Percentiles rank a stretch among this genome's conserved stretches.
These are phyloP conservation scores for Exophiala spinifera DNA, from an alignment of 2,329 filamentous ascomycete species.

Conservation along the genomic window DNA sequence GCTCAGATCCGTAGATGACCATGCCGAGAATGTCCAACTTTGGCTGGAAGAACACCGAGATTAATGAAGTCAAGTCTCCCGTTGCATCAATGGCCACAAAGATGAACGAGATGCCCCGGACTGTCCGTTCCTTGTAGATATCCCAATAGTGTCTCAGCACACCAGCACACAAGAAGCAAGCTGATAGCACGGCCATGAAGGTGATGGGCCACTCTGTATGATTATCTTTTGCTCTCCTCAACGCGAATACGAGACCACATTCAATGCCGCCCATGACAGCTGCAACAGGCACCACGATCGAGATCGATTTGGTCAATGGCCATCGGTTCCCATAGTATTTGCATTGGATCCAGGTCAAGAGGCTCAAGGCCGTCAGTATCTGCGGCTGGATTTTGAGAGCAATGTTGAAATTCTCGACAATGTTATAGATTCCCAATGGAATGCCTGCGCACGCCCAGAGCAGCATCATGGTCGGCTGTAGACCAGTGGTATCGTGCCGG, in stretches of 20 bases:
- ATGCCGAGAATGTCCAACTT: slow-evolving; percentile 60
- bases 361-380: slow-evolving; percentile 51
- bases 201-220: slow-evolving; percentile 60
- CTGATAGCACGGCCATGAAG: slow-evolving; percentile 65
- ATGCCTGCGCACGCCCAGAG: slow-evolving; percentile 67
- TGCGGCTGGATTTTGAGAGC: slow-evolving; percentile 56
- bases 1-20: slow-evolving; percentile 64
- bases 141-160: slow-evolving; percentile 68
- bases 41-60: slow-evolving; percentile 62
- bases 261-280: slow-evolving; percentile 59
- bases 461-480: slow-evolving; percentile 70
- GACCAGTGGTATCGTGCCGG: slow-evolving; percentile 62
- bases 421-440: slow-evolving; percentile 62
- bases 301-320: slow-evolving; percentile 48
- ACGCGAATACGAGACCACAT: slow-evolving; percentile 56
- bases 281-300: slow-evolving; percentile 52
- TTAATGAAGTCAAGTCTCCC: slow-evolving; percentile 64
- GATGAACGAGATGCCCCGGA: slow-evolving; percentile 68
- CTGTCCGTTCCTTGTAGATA: slow-evolving; percentile 63
- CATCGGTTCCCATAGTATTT: slow-evolving; percentile 57
- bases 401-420: slow-evolving; percentile 53
- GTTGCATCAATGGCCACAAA: slow-evolving; percentile 69
- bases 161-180: slow-evolving; percentile 60
- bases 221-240: slow-evolving; percentile 46
- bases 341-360: slow-evolving; percentile 56